Conservation (phyloP, 2,329 filamentous ascomycete genomes). For the Coniochaeta prunicola region DNA sequence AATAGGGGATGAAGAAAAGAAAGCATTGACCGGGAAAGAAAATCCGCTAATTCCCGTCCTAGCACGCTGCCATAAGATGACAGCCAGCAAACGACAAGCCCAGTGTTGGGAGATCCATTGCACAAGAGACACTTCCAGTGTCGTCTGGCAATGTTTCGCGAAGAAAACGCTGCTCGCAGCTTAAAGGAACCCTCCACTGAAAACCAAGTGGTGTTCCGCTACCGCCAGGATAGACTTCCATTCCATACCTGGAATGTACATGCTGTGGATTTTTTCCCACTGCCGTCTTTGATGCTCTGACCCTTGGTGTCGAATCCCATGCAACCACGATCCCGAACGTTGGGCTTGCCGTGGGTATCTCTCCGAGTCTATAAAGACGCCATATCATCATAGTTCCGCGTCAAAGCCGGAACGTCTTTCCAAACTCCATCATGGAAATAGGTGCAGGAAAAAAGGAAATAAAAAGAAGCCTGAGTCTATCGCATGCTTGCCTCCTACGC, state of each 20-base stretch:
- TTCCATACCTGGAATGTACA: background rate
- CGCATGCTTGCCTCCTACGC: background rate
- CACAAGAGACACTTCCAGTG: background rate
- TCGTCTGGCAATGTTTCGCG: background rate
- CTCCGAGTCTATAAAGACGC: background rate
- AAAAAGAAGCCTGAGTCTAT: constrained; percentile 6
- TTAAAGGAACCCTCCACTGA: background rate
- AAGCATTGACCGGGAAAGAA: background rate
- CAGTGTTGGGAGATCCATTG: too few relatives aligned
- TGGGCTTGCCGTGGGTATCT: background rate
- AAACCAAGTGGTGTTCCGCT: background rate
- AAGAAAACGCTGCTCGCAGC: background rate
- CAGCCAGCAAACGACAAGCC: background rate
- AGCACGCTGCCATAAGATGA: background rate
- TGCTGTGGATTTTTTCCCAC: background rate
- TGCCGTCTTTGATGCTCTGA: background rate
- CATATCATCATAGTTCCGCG: background rate
- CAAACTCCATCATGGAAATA: constrained; percentile 2
- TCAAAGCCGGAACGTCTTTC: background rate
- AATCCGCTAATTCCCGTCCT: background rate
- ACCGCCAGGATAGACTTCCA: constrained; percentile 1
- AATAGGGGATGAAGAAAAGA: background rate
- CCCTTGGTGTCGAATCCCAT: background rate
- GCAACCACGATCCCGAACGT: background rate
- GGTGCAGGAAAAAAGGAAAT: constrained; percentile 7